Base-by-base conservation (phyloP, 2,329 filamentous ascomycete species). In the Penicillium crustosum region DNA sequence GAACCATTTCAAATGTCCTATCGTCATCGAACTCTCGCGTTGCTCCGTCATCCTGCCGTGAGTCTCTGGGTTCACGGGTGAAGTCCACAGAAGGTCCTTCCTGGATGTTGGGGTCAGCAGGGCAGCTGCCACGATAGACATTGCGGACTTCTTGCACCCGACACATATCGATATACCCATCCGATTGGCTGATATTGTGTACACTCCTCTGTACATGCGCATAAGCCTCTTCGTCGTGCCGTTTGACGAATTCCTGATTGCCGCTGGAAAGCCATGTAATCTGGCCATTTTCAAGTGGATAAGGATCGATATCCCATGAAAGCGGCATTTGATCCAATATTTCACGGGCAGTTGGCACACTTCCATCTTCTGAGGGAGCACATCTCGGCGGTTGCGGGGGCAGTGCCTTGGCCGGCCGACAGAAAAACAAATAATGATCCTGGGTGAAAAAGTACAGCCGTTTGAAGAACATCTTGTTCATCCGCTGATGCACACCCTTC, bases 371-470 rank as follows among this genome's bases (percentile, higher is more conserved):
- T 13, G 75, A 70, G 17, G 74, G 75, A 7, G 77, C 77, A 45
- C 85, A 72, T 58, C 78, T 82, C 2, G 86, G 86, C 23, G 83
- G 83, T 33, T 83, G 80, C 4, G 86, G 85, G 8, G 86, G 84
- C 12, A 80, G 77, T 2, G 83, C 83, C 66, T 82, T 83, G 3
- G 83, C 80, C 12, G 86, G 86, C 52, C 81, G 79, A 57, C 82
- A 82, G 72, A 88, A 89, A 49, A 86, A 77, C 6, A 89, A 73
- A 58, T 81, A 86, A 60, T 87, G 83, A 64, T 88, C 83, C 61
- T 88, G 83, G 0, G 81, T 83, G 42, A 83, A 83, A 65, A 87
- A 89, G 67, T 89, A 89, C 4, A 89, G 74, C 42, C 84, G 79
- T 68, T 88, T 89, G 75, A 83, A 87, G 64, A 86, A 85, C 73